phyloP scores from a whole-genome alignment of 2,329 filamentous ascomycete species.

The Podosphaera xanthii region DNA sequence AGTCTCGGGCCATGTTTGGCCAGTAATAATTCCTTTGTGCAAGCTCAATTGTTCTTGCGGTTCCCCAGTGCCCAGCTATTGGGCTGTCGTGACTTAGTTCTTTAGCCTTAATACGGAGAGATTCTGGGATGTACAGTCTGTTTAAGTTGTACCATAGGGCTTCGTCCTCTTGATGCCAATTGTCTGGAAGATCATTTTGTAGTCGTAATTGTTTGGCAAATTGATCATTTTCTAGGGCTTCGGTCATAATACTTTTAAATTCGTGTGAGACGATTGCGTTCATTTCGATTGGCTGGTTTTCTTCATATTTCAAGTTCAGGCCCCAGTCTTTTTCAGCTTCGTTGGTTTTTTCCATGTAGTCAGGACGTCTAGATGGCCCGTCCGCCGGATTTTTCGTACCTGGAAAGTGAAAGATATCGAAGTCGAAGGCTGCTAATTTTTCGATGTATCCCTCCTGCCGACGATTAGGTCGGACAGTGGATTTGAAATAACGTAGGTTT shows the following conservation, averaged over 20 bases:
- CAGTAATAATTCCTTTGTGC: background rate
- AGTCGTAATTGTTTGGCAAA: background rate
- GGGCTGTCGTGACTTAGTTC: background rate
- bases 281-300: no score
- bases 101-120: background rate
- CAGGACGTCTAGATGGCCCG: no score
- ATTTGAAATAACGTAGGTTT: no score
- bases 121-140: background rate
- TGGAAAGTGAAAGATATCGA: no score
- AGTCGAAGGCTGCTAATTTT: no score
- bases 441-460: no score
- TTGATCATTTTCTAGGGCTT: background rate
- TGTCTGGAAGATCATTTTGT: background rate
- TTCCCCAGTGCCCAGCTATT: background rate
- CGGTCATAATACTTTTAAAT: background rate
- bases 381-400: no score
- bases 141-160: background rate
- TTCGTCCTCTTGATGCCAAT: background rate
- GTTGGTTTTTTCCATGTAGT: no score
- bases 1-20: background rate
- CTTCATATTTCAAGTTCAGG: no score
- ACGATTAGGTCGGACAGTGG: no score
- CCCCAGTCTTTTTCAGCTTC: no score
- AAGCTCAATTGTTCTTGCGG: no score
- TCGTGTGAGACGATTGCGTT: background rate